Percentiles rank a stretch among this genome's conserved stretches.
phyloP scores from a whole-genome alignment of 306 rosid genomes.

The Boehmeria nivea region DNA sequence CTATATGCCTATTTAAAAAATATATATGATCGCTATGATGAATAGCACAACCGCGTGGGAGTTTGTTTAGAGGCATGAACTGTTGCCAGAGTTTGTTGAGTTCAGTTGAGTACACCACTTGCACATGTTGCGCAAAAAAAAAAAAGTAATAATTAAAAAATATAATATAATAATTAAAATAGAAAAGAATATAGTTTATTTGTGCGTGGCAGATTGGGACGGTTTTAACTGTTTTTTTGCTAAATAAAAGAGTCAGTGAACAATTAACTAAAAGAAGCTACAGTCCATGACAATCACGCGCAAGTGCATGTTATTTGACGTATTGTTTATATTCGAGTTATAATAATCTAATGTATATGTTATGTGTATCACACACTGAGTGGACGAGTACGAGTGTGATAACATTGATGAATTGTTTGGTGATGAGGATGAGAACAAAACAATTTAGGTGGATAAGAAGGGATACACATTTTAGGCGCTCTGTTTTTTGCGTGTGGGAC shows the following conservation, averaged over 20 bases:
- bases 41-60: constrained; percentile 28
- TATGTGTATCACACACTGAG: too few species aligned
- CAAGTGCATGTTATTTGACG: background rate
- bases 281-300: constrained; percentile 1
- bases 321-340: background rate
- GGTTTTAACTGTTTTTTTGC: constrained; percentile 41
- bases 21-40: too few species aligned
- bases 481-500: constrained; percentile 18
- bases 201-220: constrained; percentile 10
- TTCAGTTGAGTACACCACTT: constrained; percentile 19
- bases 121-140: constrained; percentile 19
- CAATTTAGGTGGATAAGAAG: constrained; percentile 15
- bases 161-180: too few species aligned
- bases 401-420: background rate
- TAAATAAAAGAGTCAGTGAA: background rate
- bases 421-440: constrained; percentile 11
- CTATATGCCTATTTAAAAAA: too few species aligned
- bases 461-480: constrained; percentile 1
- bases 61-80: constrained; percentile 8
- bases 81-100: constrained; percentile 21
- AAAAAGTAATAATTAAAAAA: background rate
- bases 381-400: background rate
- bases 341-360: background rate
- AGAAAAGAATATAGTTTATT: background rate
- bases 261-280: background rate